Percentiles rank a stretch among this genome's conserved stretches.
These are phyloP conservation scores for Sporisorium reilianum DNA, from an alignment of 1,284 basidiomycete species.

Conservation along the genomic window DNA sequence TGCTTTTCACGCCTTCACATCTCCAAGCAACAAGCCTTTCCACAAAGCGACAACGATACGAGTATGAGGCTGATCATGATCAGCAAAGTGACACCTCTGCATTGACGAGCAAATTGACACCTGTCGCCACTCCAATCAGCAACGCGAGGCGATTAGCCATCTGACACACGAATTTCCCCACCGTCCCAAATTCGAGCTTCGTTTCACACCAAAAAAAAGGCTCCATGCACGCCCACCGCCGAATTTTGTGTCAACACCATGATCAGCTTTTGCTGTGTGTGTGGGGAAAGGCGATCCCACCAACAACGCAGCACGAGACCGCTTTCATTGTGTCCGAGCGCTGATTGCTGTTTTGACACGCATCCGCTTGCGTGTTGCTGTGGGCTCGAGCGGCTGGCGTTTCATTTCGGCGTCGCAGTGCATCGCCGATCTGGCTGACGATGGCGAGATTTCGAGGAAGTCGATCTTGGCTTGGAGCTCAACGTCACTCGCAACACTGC, in stretches of 20 bases:
- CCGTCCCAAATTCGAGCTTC: slow-evolving; percentile 1
- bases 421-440: background rate
- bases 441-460: background rate
- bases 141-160: slow-evolving; percentile 19
- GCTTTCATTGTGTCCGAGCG: no score
- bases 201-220: no score
- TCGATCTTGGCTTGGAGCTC: background rate
- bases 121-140: slow-evolving; percentile 27
- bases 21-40: background rate
- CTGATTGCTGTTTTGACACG: background rate
- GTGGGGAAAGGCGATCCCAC: background rate
- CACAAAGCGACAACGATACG: background rate
- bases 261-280: slow-evolving; percentile 1
- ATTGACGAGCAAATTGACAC: slow-evolving; percentile 39
- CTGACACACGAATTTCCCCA: slow-evolving; percentile 15
- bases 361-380: background rate
- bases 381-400: background rate
- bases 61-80: slow-evolving; percentile 7
- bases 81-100: slow-evolving; percentile 28
- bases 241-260: slow-evolving; percentile 12
- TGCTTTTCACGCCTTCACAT: slow-evolving; percentile 1
- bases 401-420: background rate
- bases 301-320: background rate
- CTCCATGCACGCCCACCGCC: background rate
- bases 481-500: no score